A percentile compares a stretch with the other conserved stretches of the same genome.
phyloP scores from a whole-genome alignment of 1,284 basidiomycete genomes.

The Mixia osmundae region DNA sequence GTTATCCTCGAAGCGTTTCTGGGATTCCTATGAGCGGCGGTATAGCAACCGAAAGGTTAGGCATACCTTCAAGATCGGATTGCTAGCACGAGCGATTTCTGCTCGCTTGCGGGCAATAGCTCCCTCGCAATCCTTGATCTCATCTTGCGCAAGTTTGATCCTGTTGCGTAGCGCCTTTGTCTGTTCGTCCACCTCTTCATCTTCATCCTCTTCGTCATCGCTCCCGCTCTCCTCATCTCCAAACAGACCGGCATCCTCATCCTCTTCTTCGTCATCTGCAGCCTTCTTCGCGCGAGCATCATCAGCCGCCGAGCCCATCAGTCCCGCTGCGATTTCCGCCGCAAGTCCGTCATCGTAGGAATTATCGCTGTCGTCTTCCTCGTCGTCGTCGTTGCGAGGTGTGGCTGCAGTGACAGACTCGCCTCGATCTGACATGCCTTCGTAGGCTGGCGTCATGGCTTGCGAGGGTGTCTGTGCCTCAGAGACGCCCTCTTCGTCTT shows the following conservation, averaged over 20 bases:
- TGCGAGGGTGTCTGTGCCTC: slow-evolving; percentile 1
- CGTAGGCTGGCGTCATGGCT: neutral
- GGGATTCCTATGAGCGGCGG: neutral
- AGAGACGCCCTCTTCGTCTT: slow-evolving; percentile 8
- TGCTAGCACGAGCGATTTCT: slow-evolving; percentile 64
- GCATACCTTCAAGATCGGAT: slow-evolving; percentile 59
- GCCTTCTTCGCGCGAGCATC: slow-evolving; percentile 15
- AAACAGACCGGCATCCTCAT: slow-evolving; percentile 30
- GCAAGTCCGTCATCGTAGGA: slow-evolving; percentile 29
- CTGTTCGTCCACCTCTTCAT: slow-evolving; percentile 15
- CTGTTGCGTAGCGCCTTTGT: slow-evolving; percentile 1
- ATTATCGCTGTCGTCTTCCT: slow-evolving; percentile 45
- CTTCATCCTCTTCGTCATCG: slow-evolving; percentile 16
- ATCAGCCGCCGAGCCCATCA: too few species aligned
- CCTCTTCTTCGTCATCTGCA: slow-evolving; percentile 31
- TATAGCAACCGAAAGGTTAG: neutral
- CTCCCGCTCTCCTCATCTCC: slow-evolving; percentile 12
- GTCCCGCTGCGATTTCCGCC: slow-evolving; percentile 22
- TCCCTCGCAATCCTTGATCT: slow-evolving; percentile 67
- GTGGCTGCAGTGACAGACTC: neutral
- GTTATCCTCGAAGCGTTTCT: slow-evolving; percentile 86
- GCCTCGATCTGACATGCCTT: neutral
- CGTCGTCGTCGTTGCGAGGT: slow-evolving; percentile 35
- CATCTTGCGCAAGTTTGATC: slow-evolving; percentile 55
- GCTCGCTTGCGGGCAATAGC: slow-evolving; percentile 64